Base-by-base conservation (phyloP, 805 yeast genomes). In the Priceomyces carsonii region DNA sequence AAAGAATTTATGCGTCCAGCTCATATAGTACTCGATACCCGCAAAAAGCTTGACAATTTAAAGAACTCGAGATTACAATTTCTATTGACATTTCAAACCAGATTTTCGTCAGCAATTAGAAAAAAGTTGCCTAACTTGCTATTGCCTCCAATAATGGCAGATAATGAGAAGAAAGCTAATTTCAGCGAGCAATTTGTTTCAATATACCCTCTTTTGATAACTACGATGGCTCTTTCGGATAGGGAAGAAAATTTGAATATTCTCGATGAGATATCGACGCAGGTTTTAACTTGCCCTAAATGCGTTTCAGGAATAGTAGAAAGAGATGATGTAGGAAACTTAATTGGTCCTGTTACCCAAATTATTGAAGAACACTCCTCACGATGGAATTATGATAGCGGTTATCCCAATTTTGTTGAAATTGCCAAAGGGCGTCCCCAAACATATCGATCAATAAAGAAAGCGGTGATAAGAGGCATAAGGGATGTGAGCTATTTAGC, bases 101-200 rank as follows among this genome's bases (percentile, higher is more conserved):
- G 93, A 44, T 72, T 73, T 21, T 67, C 79, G 61, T 79, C 80
- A 38, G 44, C 48, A 3, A 48, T 73, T 6, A 69, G 93, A 50
- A 68, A 64, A 28, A 53, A 54, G 6, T 36, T 85, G 12, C 71
- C 75, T 31, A 61, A 68, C 18, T 51, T 78, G 1, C 43, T 83
- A 3, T 61, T 82, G 7, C 80, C 88, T 0, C 66, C 79, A 0
- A 53, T 83, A 18, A 66, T 85, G 1, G 67, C 80, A 0, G 77
- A 79, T 28, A 42, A 68, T 3, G 50, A 53, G 0, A 67, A 59
- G 42, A 82, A 84, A 46, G 56, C 63, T 0, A 41, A 56, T 9
- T 76, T 82, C 37, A 66, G 80, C 13, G 51, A 59, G 10, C 86
- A 82, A 39, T 65, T 79, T 26, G 62, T 79, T 10, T 71, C 72